Base-by-base conservation (phyloP, 495 filamentous ascomycete genomes). In the Aspergillus heteromorphus region DNA sequence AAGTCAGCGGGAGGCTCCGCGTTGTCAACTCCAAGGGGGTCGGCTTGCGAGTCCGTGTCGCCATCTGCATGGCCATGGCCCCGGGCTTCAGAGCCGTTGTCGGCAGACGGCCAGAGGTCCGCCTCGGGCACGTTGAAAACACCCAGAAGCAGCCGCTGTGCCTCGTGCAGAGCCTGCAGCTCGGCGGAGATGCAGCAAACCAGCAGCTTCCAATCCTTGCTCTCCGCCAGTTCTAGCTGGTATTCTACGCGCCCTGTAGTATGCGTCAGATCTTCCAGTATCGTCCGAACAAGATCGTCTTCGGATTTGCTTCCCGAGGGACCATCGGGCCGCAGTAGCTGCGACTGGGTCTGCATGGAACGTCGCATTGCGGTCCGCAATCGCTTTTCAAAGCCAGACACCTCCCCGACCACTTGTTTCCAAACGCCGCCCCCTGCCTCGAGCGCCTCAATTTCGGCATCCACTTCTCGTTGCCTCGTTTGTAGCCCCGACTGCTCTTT, bases 111-210 rank as follows among this genome's bases (percentile, higher is more conserved):
- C 58, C 60, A 45, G 59, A 66, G 8, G 45, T 61, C 51, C 34
- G 59, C 55, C n/a, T 64, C 55, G 10, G 61, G 54, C n/a, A 65
- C 60, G 53, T 60, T 45, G 50, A 89, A 66, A 2, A 73, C 75
- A 16, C 72, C 75, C 29, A 79, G 70, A 47, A 97, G 72, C 57
- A 95, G 78, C 1, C 70, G 70, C 51, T 80, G 77, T 9, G 86
- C 88, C 61, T 91, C 84, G 48, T 70, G 76, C 49, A 96, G 83
- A 7, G 95, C 92, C 59, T 92, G 87, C 4, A 96, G 66, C 62
- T 98, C 93, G 1, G 93, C 89, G 4, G 91, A 87, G 54, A 97
- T 85, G 53, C 88, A 91, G 53, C 87, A 92, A 19, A 96, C 82
- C 20, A 98, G 75, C 21, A 97, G 70, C 38, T 88, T 97, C 93